Evolutionary conservation across 495 filamentous ascomycete species (phyloP).

Genomic region (Penicillium turbatum): DNA sequence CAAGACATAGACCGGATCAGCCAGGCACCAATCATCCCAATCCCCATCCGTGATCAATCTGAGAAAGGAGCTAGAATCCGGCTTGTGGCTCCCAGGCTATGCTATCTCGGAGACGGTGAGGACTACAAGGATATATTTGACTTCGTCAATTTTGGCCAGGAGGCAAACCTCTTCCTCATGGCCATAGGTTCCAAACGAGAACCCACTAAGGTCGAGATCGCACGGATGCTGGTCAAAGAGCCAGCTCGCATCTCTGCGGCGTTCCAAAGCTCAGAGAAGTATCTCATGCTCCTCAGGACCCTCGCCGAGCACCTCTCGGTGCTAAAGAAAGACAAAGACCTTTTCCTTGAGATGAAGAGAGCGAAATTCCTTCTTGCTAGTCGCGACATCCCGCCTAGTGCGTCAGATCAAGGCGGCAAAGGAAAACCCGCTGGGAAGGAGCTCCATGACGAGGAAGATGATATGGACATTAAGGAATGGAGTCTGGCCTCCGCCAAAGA

Average conservation of each 20-base stretch:
- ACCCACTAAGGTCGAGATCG: slow-evolving; percentile 80
- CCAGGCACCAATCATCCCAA: slow-evolving; percentile 66
- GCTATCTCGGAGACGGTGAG: slow-evolving; percentile 73
- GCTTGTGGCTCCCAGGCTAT: slow-evolving; percentile 59
- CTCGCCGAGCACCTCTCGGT: slow-evolving; percentile 64
- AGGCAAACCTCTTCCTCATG: slow-evolving; percentile 84
- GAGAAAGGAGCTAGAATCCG: slow-evolving; percentile 35
- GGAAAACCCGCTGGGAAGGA: slow-evolving; percentile 27
- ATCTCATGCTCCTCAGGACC: slow-evolving; percentile 71
- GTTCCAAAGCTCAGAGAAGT: slow-evolving; percentile 76
- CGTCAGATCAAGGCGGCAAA: slow-evolving; percentile 20
- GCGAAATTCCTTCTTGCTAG: slow-evolving; percentile 76
- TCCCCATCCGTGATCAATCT: slow-evolving; percentile 39
- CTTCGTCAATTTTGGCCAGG: slow-evolving; percentile 86
- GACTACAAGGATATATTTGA: slow-evolving; percentile 88
- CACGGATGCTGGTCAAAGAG: slow-evolving; percentile 68
- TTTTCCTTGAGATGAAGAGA: slow-evolving; percentile 71
- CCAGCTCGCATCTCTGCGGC: slow-evolving; percentile 73
- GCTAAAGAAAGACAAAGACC: slow-evolving; percentile 71
- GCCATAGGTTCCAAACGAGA: slow-evolving; percentile 85
- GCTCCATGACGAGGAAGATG: slow-evolving; percentile 62
- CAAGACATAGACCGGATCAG: slow-evolving; percentile 55
- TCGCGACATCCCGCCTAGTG: slow-evolving; percentile 57
- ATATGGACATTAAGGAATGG: slow-evolving; percentile 69
- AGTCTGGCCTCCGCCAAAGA: slow-evolving; percentile 63